Evolutionary conservation across 164 flowering plant genomes (phyloP).

Genomic region (Macadamia tetraphylla): DNA sequence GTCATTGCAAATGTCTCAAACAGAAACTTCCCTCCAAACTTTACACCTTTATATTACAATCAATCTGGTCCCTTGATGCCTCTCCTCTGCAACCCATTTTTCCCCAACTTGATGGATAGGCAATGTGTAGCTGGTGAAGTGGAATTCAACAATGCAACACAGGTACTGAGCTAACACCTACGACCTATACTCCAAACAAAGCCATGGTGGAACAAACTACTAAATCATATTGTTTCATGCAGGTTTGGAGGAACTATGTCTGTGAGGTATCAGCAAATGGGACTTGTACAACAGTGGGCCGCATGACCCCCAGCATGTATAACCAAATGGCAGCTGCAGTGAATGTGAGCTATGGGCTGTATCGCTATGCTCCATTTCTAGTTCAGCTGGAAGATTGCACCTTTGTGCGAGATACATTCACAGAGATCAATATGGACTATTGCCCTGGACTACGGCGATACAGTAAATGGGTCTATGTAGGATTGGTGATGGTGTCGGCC

Average conservation of each 20-base stretch:
- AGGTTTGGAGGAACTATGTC: conserved; percentile 31
- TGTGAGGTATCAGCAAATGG: conserved; percentile 36
- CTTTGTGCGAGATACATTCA: conserved; percentile 68
- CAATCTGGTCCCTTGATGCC: conserved; percentile 76
- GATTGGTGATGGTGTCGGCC: conserved; percentile 64
- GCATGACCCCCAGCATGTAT: conserved; percentile 53
- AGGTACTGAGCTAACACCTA: conserved; percentile 26
- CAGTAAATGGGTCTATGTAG: conserved; percentile 59
- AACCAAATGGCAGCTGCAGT: conserved; percentile 54
- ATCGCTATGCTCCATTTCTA: conserved; percentile 61
- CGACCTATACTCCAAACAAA: background rate
- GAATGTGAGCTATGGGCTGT: conserved; percentile 64
- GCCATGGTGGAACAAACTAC: background rate
- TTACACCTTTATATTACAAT: conserved; percentile 48
- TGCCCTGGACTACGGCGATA: conserved; percentile 63
- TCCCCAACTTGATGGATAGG: conserved; percentile 30
- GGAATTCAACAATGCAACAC: conserved; percentile 41
- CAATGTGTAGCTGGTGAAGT: conserved; percentile 48
- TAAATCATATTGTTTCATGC: background rate
- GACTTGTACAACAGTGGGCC: conserved; percentile 57
- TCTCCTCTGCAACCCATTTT: conserved; percentile 59
- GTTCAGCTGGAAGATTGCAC: conserved; percentile 62
- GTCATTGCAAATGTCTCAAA: conserved; percentile 55
- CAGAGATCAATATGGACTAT: conserved; percentile 23
- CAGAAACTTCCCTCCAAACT: conserved; percentile 36